phyloP scores from a whole-genome alignment of 2,329 filamentous ascomycete genomes.

The Aplosporella prunicola region DNA sequence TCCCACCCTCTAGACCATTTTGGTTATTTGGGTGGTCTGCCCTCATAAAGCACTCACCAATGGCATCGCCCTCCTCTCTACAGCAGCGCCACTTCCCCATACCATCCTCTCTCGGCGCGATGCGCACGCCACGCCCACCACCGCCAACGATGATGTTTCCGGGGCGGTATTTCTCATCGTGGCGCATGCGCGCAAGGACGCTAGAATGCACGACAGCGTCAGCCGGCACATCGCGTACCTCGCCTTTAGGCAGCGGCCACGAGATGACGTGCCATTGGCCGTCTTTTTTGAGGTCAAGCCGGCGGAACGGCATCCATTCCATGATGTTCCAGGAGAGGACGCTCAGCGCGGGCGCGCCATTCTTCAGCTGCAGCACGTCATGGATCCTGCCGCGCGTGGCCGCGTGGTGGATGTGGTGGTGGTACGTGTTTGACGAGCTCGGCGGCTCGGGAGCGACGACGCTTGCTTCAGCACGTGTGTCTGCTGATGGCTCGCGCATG shows the following conservation, averaged over 20 bases:
- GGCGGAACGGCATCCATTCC: constrained; percentile 72
- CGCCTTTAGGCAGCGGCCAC: constrained; percentile 70
- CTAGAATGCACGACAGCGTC: constrained; percentile 63
- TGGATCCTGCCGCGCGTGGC: constrained; percentile 50
- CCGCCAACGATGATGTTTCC: constrained; percentile 74
- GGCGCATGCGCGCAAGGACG: constrained; percentile 61
- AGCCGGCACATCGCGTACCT: constrained; percentile 65
- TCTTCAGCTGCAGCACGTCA: constrained; percentile 58
- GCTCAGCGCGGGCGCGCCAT: constrained; percentile 46
- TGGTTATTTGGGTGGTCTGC: no score
- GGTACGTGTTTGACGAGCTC: no score
- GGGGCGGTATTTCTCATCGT: constrained; percentile 56
- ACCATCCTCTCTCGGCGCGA: constrained; percentile 51
- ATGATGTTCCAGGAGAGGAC: constrained; percentile 66
- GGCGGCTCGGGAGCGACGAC: no score
- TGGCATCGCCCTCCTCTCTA: constrained; percentile 54
- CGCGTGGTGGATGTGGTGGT: constrained; percentile 49
- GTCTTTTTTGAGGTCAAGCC: constrained; percentile 66
- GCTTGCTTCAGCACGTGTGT: no score
- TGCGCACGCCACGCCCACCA: constrained; percentile 58
- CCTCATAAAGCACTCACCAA: constrained; percentile 59
- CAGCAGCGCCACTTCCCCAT: constrained; percentile 64
- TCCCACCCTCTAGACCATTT: no score
- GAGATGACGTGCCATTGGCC: constrained; percentile 71
- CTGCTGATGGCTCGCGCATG: no score